Base-by-base conservation (phyloP, 2,329 filamentous ascomycete genomes). In the Volutella citrinella region DNA sequence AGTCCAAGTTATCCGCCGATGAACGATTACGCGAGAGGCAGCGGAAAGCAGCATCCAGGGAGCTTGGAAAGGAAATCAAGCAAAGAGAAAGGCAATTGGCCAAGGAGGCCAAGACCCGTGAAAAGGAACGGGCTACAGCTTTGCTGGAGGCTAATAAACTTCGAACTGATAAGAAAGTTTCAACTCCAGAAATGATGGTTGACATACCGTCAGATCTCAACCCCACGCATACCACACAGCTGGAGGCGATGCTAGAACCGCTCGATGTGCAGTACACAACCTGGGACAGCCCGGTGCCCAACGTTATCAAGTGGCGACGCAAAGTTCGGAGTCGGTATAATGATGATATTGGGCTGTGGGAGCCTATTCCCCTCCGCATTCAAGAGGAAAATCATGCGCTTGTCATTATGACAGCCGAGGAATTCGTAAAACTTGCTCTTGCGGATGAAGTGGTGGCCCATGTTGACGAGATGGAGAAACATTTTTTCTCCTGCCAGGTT, bases 111-210 rank as follows among this genome's bases (percentile, higher is more conserved):
- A 84, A 77, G 43, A 72, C 70, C 0, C 62, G 65, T 7, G 78
- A 87, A 45, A 87, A 82, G 49, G 74, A 81, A 43, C 67, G 69
- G 4, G 78, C 76, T 10, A 75, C 77, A 7, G 82, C 86, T 7
- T 62, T 90, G 15, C 78, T 78, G 4, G 80, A 86, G 43, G 84
- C 80, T 25, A 91, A 91, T 60, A 87, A 83, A 51, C 63, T 82
- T 9, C 78, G 79, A 32, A 79, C 77, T 0, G 80, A 88, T 61
- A 88, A 87, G 62, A 87, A 86, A 47, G 65, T 80, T 1, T 84
- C 84, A 0, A 76, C 80, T 0, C 74, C 74, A 1, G 85, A 93
- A 57, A 91, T 93, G 85, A 81, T 91, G 31, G 70, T 88, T 3
- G 77, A 87, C 47, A 64, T 91, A 16, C 75, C 85, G 0, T 60